A percentile compares a stretch with the other conserved stretches of the same genome.
These are phyloP conservation scores for Paracorniculantispora psalliotae DNA, from an alignment of 2,329 filamentous ascomycete species.

Conservation along the genomic window DNA sequence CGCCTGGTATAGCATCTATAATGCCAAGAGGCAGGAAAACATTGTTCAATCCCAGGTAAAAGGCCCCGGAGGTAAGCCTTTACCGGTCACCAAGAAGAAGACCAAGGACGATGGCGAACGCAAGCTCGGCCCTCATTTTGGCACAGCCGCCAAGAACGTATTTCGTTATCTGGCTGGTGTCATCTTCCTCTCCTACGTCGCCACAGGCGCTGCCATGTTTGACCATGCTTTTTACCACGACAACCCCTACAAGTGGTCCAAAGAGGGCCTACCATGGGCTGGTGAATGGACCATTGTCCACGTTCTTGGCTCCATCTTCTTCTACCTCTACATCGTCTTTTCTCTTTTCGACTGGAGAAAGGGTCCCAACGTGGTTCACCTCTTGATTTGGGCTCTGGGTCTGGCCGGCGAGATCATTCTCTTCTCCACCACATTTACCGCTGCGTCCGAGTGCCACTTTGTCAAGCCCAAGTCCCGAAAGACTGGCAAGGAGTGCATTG, in stretches of 20 bases:
- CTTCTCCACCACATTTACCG: conserved; percentile 60
- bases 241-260: conserved; percentile 34
- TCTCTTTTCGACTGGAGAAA: conserved; percentile 79
- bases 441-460: conserved; percentile 64
- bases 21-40: conserved; percentile 45
- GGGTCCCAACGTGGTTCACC: conserved; percentile 74
- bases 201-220: conserved; percentile 68
- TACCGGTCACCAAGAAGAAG: conserved; percentile 63
- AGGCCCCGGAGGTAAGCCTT: conserved; percentile 84
- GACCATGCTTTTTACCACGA: conserved; percentile 59
- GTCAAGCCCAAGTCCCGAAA: conserved; percentile 33
- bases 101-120: conserved; percentile 44
- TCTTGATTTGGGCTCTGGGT: conserved; percentile 71
- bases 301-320: conserved; percentile 76
- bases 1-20: conserved; percentile 49
- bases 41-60: conserved; percentile 45
- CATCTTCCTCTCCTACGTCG: conserved; percentile 71
- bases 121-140: conserved; percentile 50
- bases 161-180: conserved; percentile 71
- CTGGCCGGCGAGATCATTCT: conserved; percentile 70
- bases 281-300: conserved; percentile 77
- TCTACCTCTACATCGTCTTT: conserved; percentile 80
- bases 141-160: conserved; percentile 60
- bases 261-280: conserved; percentile 60
- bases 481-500: conserved; percentile 26